Percentiles rank a stretch among this genome's conserved stretches.
phyloP scores from a whole-genome alignment of 2,329 filamentous ascomycete genomes.

The Microsporum ferrugineum region DNA sequence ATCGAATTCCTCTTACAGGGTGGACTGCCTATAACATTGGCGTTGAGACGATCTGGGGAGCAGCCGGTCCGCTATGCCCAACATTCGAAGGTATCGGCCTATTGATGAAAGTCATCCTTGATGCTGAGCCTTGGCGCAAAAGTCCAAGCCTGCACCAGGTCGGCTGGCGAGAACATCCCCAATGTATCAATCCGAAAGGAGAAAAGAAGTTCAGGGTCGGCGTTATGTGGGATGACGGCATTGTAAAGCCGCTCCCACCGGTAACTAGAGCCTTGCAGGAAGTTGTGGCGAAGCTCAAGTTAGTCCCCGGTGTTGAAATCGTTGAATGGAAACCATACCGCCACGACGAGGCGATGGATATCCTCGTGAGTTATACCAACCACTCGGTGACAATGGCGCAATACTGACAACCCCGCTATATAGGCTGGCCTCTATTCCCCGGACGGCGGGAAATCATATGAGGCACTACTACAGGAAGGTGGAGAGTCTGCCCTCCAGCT shows the following conservation, averaged over 20 bases:
- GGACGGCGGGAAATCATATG: slow-evolving; percentile 48
- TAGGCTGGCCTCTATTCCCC: slow-evolving; percentile 43
- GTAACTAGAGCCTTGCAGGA: slow-evolving; percentile 44
- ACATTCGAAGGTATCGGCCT: slow-evolving; percentile 19
- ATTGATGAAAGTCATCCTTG: slow-evolving; percentile 25
- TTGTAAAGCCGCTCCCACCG: slow-evolving; percentile 51
- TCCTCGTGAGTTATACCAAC: slow-evolving; percentile 25
- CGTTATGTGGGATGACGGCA: slow-evolving; percentile 47
- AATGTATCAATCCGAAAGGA: slow-evolving; percentile 13
- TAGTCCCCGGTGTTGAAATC: slow-evolving; percentile 16
- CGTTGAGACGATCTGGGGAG: slow-evolving; percentile 34
- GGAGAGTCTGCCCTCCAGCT: slow-evolving; percentile 50
- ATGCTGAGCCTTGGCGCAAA: slow-evolving; percentile 26
- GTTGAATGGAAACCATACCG: slow-evolving; percentile 33
- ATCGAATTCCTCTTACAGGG: slow-evolving; percentile 41
- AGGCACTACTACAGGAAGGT: slow-evolving; percentile 39
- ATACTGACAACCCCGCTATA: background rate
- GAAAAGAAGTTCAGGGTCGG: slow-evolving; percentile 47
- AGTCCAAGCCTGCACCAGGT: slow-evolving; percentile 29
- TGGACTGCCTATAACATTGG: slow-evolving; percentile 26
- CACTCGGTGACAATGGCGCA: background rate
- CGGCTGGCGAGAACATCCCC: slow-evolving; percentile 25
- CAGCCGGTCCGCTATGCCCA: slow-evolving; percentile 28
- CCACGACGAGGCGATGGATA: slow-evolving; percentile 40
- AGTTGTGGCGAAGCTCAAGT: slow-evolving; percentile 41